Base-by-base conservation (phyloP, 768 basidiomycete species). In the Steccherinum ochraceum region DNA sequence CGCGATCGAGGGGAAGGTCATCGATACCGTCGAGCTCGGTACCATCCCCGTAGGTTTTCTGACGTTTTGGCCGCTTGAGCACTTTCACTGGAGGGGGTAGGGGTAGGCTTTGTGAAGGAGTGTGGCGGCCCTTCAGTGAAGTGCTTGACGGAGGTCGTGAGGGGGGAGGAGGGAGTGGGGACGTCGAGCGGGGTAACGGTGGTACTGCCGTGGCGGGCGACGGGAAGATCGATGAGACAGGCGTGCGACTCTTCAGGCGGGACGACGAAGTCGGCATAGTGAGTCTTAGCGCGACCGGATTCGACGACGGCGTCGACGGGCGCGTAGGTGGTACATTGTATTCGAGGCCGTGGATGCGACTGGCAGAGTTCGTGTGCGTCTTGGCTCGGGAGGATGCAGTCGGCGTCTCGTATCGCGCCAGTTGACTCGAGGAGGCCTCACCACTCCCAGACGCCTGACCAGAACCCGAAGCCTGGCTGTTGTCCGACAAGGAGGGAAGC, bases 21-120 rank as follows among this genome's bases (percentile, higher is more conserved):
- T 94, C 93, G 52, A 96, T 78, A 2, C 67, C 81, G 60, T 96
- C 93, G 48, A 96, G 71, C 64, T 95, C 93, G 10, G 90, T 93
- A 12, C 93, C 93, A 61, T 92, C 88, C 4, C 89, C 89, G 60
- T 85, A 93, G 12, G 79, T 79, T 48, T 81, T 75, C 54, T 76
- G 77, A 35, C 88, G 84, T 67, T 91, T 93, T 12, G 89, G 89
- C 57, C 82, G 75, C 48, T 84, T 80, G 21, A 93, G 69, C 12
- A 90, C 66, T 67, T 83, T 89, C 4, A 86, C 80, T 20, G 72
- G 72, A 26, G 71, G 74, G 2, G 78, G 61, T 26, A 50, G 43
- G 16, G 76, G 72, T 30, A 65, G 69, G 43, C 72, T 67, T 55
- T 65, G 69, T 40, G 61, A 71, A 56, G 65, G 69, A 40, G 52